Evolutionary conservation across 1,284 basidiomycete genomes (phyloP), one percentile per base, ranked within the genome.

Genomic region (Melampsora larici-populina): DNA sequence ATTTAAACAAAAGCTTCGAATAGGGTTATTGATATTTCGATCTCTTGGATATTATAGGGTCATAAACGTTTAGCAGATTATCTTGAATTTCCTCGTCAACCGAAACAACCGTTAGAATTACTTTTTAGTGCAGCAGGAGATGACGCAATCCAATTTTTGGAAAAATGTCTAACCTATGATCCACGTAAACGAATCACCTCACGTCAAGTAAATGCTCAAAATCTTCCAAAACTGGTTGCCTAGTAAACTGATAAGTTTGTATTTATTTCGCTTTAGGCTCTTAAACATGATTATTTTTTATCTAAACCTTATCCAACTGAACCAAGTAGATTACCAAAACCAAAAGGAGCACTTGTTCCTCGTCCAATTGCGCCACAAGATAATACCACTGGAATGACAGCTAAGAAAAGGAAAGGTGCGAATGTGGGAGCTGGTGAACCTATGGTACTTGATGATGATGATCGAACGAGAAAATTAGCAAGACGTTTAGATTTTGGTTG

Each of bases 1-100:
- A 63, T 46, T 29, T 17, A 40, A 18, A 62, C 63, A 24, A 9
- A 33, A 48, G 1, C 5, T 49, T 15, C 15, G 24, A 33, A 33
- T 48, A 24, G 15, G 18, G 43, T 63, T 21, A 65, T 62, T 77
- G 29, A 40, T 5, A 24, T 58, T 24, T 74, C 18, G 26, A 40
- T 67, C 64, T 24, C 49, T n/a, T 84, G 80, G n/a, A n/a, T 21
- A 2, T 63, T 67, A 29, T 43, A 95, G 93, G 92, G 92, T 17
- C 91, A 96, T 84, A 91, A 89, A 1, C 90, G 90, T 83, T 86
- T 97, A n/a, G 92, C 94, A 0, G 91, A 95, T 84, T 96, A 93
- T 83, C 87, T 93, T 8, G 87, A 90, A 9, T 89, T 92, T 26
- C 91, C 91, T 73, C 90, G 91, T 81, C 92, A 93, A 81, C 91